Evolutionary conservation across 2,329 filamentous ascomycete genomes (phyloP).

Genomic region (Triangularia setosa): DNA sequence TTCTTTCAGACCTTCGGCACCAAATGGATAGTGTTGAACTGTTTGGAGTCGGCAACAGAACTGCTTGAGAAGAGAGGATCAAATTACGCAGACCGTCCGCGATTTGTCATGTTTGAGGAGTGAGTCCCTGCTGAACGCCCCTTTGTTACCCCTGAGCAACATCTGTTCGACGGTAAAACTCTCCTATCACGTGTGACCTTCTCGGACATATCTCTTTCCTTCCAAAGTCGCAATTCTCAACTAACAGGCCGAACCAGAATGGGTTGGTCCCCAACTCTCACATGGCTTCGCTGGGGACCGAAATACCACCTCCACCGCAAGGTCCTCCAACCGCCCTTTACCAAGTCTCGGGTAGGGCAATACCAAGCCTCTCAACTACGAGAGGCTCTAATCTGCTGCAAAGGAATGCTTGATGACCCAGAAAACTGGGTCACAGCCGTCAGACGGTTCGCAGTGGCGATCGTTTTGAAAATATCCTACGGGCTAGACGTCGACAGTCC

Average conservation of each 20-base stretch:
- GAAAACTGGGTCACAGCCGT: slow-evolving; percentile 22
- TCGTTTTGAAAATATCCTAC: slow-evolving; percentile 27
- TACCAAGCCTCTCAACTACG: slow-evolving; percentile 20
- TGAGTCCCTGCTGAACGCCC: slow-evolving; percentile 8
- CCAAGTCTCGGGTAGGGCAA: slow-evolving; percentile 28
- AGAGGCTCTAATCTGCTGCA: slow-evolving; percentile 24
- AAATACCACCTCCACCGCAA: slow-evolving; percentile 39
- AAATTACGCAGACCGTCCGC: slow-evolving; percentile 36
- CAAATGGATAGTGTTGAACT: slow-evolving; percentile 36
- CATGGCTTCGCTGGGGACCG: slow-evolving; percentile 39
- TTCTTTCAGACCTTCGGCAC: slow-evolving; percentile 30
- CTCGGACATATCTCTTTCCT: too few species aligned
- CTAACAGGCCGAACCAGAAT: slow-evolving; percentile 25
- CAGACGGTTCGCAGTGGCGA: slow-evolving; percentile 23
- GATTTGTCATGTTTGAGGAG: slow-evolving; percentile 36
- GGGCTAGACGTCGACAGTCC: slow-evolving; percentile 25
- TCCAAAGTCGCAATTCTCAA: too few species aligned
- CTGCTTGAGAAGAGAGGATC: slow-evolving; percentile 36
- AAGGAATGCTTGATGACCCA: slow-evolving; percentile 22
- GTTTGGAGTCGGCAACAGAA: slow-evolving; percentile 33
- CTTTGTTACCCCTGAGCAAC: neutral
- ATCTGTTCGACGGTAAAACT: too few species aligned
- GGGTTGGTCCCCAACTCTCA: slow-evolving; percentile 42
- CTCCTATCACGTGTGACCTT: too few species aligned
- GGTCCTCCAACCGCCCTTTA: slow-evolving; percentile 39